A percentile compares a stretch with the other conserved stretches of the same genome.
Evolutionary conservation across 2,329 filamentous ascomycete genomes (phyloP).

Genomic region (Aspergillus jensenii): DNA sequence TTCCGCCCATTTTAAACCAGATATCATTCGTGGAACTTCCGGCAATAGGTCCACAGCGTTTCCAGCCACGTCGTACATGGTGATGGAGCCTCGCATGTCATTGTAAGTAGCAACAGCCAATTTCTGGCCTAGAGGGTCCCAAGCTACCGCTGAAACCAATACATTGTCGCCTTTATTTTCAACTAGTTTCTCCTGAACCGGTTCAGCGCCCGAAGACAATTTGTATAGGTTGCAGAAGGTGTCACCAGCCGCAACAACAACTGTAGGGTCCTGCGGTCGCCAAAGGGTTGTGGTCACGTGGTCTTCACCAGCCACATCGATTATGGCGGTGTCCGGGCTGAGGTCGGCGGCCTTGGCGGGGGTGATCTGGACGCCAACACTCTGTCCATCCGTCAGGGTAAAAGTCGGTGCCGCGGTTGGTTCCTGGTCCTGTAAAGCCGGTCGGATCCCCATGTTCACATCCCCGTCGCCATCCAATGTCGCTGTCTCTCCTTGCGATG

Average conservation of each 20-base stretch:
- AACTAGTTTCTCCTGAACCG: constrained; percentile 37
- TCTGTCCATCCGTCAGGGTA: constrained; percentile 46
- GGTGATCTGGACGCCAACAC: constrained; percentile 48
- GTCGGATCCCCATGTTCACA: constrained; percentile 38
- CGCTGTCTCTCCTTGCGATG: constrained; percentile 22
- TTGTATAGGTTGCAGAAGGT: constrained; percentile 48
- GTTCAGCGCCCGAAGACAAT: constrained; percentile 29
- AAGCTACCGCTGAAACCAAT: constrained; percentile 46
- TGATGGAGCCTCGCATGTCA: constrained; percentile 43
- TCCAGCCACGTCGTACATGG: constrained; percentile 46
- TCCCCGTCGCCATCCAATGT: constrained; percentile 45
- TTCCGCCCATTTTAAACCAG: constrained; percentile 43
- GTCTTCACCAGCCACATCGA: constrained; percentile 36
- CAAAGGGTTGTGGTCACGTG: constrained; percentile 45
- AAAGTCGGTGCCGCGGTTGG: constrained; percentile 32
- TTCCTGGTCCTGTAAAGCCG: constrained; percentile 30
- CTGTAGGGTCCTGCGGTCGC: constrained; percentile 45
- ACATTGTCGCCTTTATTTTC: constrained; percentile 33
- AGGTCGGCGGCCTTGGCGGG: constrained; percentile 51
- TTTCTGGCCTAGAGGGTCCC: constrained; percentile 45
- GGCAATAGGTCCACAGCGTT: constrained; percentile 46
- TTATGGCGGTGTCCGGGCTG: constrained; percentile 42
- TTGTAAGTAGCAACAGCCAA: constrained; percentile 49
- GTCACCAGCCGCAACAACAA: constrained; percentile 45
- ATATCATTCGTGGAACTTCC: constrained; percentile 45